phyloP scores from a whole-genome alignment of 768 basidiomycete genomes.

The Paxillus involutus region DNA sequence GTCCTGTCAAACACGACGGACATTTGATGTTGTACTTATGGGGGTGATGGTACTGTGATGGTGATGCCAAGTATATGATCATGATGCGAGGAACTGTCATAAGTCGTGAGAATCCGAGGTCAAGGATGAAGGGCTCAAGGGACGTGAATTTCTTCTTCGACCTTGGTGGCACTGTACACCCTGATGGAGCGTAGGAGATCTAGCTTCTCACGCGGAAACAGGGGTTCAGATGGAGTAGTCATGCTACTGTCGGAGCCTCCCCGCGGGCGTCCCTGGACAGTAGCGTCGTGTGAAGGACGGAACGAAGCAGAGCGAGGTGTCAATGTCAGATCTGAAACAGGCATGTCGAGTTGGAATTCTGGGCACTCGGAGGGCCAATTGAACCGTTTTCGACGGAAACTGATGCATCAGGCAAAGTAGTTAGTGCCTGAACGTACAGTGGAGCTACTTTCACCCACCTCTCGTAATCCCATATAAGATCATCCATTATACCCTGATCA shows the following conservation, averaged over 20 bases:
- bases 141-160: conserved; percentile 27
- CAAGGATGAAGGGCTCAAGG: conserved; percentile 10
- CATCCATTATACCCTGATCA: conserved; percentile 22
- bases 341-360: conserved; percentile 30
- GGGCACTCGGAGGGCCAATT: conserved; percentile 60
- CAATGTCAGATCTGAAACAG: conserved; percentile 9
- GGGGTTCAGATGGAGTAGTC: conserved; percentile 18
- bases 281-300: conserved; percentile 17
- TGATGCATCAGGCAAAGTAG: conserved; percentile 23
- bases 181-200: conserved; percentile 52
- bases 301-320: conserved; percentile 20
- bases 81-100: not conserved
- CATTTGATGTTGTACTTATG: not conserved
- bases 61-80: not conserved
- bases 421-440: conserved; percentile 7
- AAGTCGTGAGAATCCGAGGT: not conserved
- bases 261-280: conserved; percentile 10
- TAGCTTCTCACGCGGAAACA: conserved; percentile 38
- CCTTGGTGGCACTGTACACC: conserved; percentile 52
- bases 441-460: conserved; percentile 22
- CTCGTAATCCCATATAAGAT: conserved; percentile 37
- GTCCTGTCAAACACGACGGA: conserved; percentile 11
- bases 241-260: conserved; percentile 9
- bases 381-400: conserved; percentile 67
- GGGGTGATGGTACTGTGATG: not conserved